Base-by-base conservation (phyloP, 2,329 filamentous ascomycete species). In the Talaromyces sp. region DNA sequence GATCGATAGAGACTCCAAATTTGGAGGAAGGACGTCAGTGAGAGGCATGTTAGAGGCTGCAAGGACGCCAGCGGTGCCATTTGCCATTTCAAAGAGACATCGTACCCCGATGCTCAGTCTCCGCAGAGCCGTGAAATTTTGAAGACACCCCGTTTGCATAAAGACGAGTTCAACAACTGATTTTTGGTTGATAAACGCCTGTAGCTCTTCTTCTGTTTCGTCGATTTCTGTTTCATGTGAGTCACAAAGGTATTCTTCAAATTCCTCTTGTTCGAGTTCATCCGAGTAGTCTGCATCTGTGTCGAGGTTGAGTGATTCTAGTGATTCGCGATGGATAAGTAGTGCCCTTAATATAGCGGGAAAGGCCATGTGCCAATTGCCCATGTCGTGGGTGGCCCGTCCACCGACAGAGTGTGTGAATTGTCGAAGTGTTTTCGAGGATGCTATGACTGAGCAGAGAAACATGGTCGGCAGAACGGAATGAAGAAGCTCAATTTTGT, bases 341-440 rank as follows among this genome's bases (percentile, higher is more conserved):
- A 65, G 35, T 1, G 64, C 64, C 41, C 64, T 57, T 7, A 65
- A 48, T 14, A 65, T 65, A 19, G 64, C 64, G 9, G 64, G 64
- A 43, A 65, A 62, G 14, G 59, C 59, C 64, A 65, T 65, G 22
- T 65, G 41, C 64, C 64, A 65, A 45, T 54, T 65, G 14, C 64
- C 60, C 11, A 52, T 56, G 27, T 65, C 64, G 22, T 58, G 45
- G 5, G 60, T 65, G 13, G 60, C 64, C 6, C 64, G 52, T 8
- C 64, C 64, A 39, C 64, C 64, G 33, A 65, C 64, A 35, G 64
- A 65, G 31, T 65, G 64, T n/a, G 59, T 59, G 45, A 65, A 65
- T 9, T 62, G 60, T 37, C 48, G 33, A 10, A 65, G 52, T 13
- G 3, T 33, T 54, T 62, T 65, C 2, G 64, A 65, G n/a, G 64